Evolutionary conservation across 2,329 filamentous ascomycete genomes (phyloP).

Genomic region (Botrytis elliptica): DNA sequence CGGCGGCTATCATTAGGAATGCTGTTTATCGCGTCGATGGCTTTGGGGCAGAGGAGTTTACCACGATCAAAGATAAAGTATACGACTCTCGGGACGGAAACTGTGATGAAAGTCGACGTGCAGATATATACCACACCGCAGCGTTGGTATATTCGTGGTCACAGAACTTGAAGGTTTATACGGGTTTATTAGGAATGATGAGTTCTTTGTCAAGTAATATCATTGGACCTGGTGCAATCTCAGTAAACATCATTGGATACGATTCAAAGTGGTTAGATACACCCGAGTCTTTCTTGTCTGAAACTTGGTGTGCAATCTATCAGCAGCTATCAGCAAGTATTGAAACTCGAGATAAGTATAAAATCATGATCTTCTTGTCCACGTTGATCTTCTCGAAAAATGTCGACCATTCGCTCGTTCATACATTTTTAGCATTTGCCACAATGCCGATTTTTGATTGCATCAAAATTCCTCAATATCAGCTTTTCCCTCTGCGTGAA

Average conservation of each 20-base stretch:
- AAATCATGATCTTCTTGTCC: conserved; percentile 37
- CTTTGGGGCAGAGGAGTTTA: conserved; percentile 44
- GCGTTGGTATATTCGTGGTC: conserved; percentile 31
- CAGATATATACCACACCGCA: conserved; percentile 24
- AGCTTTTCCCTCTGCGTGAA: conserved; percentile 19
- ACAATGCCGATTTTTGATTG: conserved; percentile 29
- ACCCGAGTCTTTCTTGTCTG: conserved; percentile 26
- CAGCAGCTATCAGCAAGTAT: conserved; percentile 24
- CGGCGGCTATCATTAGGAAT: conserved; percentile 39
- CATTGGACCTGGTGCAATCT: background rate
- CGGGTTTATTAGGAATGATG: conserved; percentile 29
- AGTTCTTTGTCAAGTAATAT: conserved; percentile 26
- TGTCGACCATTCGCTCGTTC: conserved; percentile 31
- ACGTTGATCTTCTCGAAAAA: conserved; percentile 33
- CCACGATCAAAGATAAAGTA: conserved; percentile 33
- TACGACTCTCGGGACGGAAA: conserved; percentile 40
- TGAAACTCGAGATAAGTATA: conserved; percentile 29
- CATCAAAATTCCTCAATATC: background rate
- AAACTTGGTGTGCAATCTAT: conserved; percentile 33
- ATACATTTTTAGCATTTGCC: conserved; percentile 39
- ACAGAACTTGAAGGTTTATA: conserved; percentile 15
- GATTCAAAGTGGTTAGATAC: conserved; percentile 27
- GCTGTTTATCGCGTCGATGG: conserved; percentile 38
- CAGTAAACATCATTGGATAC: conserved; percentile 19
- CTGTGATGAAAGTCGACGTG: conserved; percentile 19